These are phyloP conservation scores for Aphanocladium album DNA, from an alignment of 2,329 filamentous ascomycete genomes.

Conservation along the genomic window DNA sequence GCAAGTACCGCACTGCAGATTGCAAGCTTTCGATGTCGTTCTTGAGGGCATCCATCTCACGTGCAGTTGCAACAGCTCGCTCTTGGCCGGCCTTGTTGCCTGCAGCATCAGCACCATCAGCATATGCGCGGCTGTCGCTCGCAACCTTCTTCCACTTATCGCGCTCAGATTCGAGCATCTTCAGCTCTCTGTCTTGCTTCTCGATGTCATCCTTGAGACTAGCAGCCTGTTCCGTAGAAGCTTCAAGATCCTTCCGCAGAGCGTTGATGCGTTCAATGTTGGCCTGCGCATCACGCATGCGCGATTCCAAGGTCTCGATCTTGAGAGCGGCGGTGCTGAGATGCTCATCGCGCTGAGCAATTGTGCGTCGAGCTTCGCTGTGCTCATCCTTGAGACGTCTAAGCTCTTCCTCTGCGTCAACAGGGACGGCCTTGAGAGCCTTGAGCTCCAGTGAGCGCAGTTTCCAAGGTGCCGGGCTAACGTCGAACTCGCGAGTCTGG, in stretches of 20 bases:
- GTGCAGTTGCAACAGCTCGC: slow-evolving; percentile 62
- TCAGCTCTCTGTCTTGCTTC: slow-evolving; percentile 62
- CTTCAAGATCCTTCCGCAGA: slow-evolving; percentile 55
- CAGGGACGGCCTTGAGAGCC: slow-evolving; percentile 71
- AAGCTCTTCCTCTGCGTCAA: slow-evolving; percentile 82
- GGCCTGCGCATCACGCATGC: slow-evolving; percentile 77
- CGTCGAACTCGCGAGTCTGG: slow-evolving; percentile 74
- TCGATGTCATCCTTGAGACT: slow-evolving; percentile 60
- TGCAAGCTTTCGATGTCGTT: slow-evolving; percentile 62
- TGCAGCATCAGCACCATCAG: slow-evolving; percentile 46
- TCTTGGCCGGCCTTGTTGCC: slow-evolving; percentile 57
- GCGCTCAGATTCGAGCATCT: slow-evolving; percentile 58
- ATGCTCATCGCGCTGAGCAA: slow-evolving; percentile 71
- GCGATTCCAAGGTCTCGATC: slow-evolving; percentile 85
- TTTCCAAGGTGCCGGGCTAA: slow-evolving; percentile 72
- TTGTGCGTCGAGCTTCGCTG: slow-evolving; percentile 66
- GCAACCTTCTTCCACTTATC: slow-evolving; percentile 69
- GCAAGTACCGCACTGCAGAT: slow-evolving; percentile 61
- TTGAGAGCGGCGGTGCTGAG: slow-evolving; percentile 85
- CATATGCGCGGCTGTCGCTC: slow-evolving; percentile 53
- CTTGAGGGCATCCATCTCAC: slow-evolving; percentile 68
- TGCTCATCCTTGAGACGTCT: slow-evolving; percentile 74
- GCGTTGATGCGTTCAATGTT: slow-evolving; percentile 66
- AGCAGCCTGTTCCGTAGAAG: slow-evolving; percentile 44
- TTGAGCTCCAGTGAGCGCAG: slow-evolving; percentile 76